These are phyloP conservation scores for Sporothrix pseudoabietina DNA, from an alignment of 2,329 filamentous ascomycete genomes.

Conservation along the genomic window DNA sequence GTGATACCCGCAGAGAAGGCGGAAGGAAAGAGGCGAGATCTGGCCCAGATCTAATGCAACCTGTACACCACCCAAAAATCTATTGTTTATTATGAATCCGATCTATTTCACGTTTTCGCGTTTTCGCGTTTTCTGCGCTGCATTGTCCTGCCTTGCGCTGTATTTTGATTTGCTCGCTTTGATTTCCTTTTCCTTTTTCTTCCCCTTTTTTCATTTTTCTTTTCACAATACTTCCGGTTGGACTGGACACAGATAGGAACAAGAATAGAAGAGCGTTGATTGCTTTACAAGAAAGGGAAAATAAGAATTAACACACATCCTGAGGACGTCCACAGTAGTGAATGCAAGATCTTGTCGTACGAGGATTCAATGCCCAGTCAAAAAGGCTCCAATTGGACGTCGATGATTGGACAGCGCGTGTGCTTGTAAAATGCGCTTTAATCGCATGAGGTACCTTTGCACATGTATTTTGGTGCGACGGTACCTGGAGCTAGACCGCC, in stretches of 20 bases:
- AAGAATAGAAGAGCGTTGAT: background rate
- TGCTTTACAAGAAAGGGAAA: background rate
- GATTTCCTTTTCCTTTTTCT: no score
- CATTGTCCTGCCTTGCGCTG: no score
- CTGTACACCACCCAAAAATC: background rate
- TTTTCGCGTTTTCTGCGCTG: no score
- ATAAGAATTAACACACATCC: background rate
- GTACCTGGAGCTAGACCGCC: constrained; percentile 1
- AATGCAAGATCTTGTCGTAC: background rate
- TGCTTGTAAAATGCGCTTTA: background rate
- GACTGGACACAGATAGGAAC: no score
- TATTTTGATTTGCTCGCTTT: no score
- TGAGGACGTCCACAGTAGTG: background rate
- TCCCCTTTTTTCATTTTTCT: no score
- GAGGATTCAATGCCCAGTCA: background rate
- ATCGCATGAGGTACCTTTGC: background rate
- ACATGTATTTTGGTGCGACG: background rate
- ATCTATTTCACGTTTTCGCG: background rate
- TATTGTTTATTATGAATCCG: background rate
- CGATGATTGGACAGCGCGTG: background rate
- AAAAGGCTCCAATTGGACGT: background rate
- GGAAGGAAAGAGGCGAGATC: no score
- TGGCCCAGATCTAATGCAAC: background rate
- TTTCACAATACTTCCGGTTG: no score
- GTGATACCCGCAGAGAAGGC: constrained; percentile 13